phyloP scores from a whole-genome alignment of 805 yeast genomes.

The Ogataea philodendri region DNA sequence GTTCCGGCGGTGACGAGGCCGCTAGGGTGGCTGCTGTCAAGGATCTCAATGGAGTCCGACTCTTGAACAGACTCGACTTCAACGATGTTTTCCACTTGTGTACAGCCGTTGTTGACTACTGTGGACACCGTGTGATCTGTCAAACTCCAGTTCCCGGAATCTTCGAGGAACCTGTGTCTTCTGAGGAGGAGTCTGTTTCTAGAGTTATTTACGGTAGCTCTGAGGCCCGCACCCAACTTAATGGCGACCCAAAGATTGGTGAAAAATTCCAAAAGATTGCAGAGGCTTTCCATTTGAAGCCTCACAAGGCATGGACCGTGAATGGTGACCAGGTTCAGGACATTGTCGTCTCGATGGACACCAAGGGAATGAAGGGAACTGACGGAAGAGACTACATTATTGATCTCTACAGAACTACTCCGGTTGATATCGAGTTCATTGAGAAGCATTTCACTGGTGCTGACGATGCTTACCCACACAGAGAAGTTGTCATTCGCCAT shows the following conservation, averaged over 20 bases:
- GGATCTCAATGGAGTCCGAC: slow-evolving; percentile 72
- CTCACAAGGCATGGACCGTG: slow-evolving; percentile 55
- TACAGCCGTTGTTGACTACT: slow-evolving; percentile 85
- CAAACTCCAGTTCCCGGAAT: slow-evolving; percentile 97
- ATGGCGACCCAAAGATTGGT: slow-evolving; percentile 51
- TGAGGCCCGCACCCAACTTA: slow-evolving; percentile 40
- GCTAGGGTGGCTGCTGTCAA: slow-evolving; percentile 76
- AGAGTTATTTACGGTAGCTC: slow-evolving; percentile 30
- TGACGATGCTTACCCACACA: slow-evolving; percentile 74
- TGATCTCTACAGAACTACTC: slow-evolving; percentile 81
- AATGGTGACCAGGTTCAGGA: slow-evolving; percentile 44
- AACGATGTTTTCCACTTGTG: slow-evolving; percentile 66
- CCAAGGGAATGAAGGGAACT: slow-evolving; percentile 82
- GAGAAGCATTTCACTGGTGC: slow-evolving; percentile 50
- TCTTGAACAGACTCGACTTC: slow-evolving; percentile 63
- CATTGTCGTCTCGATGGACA: slow-evolving; percentile 67
- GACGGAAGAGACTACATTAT: slow-evolving; percentile 83
- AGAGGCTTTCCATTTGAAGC: slow-evolving; percentile 73
- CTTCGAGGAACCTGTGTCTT: slow-evolving; percentile 46
- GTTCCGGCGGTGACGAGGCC: slow-evolving; percentile 79
- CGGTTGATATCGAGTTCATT: slow-evolving; percentile 75
- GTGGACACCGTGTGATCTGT: slow-evolving; percentile 84
- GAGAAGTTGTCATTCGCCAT: slow-evolving; percentile 71
- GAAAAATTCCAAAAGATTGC: slow-evolving; percentile 59
- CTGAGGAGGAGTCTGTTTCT: slow-evolving; percentile 33